These are phyloP conservation scores for Nakazawaea ambrosiae DNA, from an alignment of 805 yeast species.

Conservation along the genomic window DNA sequence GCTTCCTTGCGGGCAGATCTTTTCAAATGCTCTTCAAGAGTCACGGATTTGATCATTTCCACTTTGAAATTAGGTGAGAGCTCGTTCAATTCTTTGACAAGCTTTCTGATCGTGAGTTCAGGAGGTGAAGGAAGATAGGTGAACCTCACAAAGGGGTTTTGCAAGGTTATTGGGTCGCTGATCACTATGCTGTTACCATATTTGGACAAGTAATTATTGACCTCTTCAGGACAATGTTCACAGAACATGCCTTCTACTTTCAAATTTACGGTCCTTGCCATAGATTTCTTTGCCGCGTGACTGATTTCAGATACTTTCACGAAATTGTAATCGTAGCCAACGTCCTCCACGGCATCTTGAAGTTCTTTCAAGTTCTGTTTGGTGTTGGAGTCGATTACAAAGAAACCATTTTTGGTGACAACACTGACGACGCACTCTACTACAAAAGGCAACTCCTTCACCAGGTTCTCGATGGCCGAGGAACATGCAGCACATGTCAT, in stretches of 20 bases:
- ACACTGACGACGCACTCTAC: conserved; percentile 46
- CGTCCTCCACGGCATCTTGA: conserved; percentile 49
- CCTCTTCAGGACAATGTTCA: conserved; percentile 56
- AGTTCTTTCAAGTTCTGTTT: conserved; percentile 30
- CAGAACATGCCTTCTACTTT: conserved; percentile 64
- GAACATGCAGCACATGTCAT: conserved; percentile 70
- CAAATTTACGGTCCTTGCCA: conserved; percentile 50
- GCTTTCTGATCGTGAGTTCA: conserved; percentile 45
- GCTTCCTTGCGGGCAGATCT: conserved; percentile 43
- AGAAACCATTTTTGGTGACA: conserved; percentile 57
- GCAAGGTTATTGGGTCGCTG: conserved; percentile 46
- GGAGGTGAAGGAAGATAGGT: conserved; percentile 58
- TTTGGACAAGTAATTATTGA: conserved; percentile 39
- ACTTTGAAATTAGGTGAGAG: conserved; percentile 41
- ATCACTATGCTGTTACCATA: conserved; percentile 54
- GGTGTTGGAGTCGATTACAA: conserved; percentile 41
- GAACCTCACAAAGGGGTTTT: conserved; percentile 52
- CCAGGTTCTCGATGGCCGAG: conserved; percentile 43
- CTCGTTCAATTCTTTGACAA: conserved; percentile 41
- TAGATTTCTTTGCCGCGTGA: conserved; percentile 39
- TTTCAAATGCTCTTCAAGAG: conserved; percentile 59
- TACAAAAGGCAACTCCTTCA: conserved; percentile 42
- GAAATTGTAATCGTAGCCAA: conserved; percentile 57
- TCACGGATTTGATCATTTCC: conserved; percentile 42
- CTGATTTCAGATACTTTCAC: conserved; percentile 36